A percentile compares a stretch with the other conserved stretches of the same genome.
phyloP scores from a whole-genome alignment of 129 eudicot species.

The Dittrichia graveolens region DNA sequence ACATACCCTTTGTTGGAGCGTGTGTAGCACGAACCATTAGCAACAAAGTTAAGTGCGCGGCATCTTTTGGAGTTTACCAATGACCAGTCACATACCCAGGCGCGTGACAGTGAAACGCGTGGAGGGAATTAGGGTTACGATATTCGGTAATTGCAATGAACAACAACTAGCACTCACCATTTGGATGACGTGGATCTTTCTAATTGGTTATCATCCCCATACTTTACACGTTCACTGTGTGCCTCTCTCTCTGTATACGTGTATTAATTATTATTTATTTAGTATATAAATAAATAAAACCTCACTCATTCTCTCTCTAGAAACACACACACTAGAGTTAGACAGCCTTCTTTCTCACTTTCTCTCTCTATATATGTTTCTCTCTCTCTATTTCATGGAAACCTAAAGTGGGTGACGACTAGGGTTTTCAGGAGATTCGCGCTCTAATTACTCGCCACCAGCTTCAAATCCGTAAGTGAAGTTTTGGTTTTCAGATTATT shows the following conservation, averaged over 20 bases:
- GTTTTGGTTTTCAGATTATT: slow-evolving; percentile 13
- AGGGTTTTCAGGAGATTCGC: slow-evolving; percentile 37
- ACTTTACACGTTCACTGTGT: slow-evolving; percentile 35
- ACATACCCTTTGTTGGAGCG: not conserved
- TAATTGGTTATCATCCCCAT: not conserved
- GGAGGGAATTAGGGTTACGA: slow-evolving; percentile 27
- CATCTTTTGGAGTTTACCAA: slow-evolving; percentile 31
- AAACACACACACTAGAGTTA: slow-evolving; percentile 2
- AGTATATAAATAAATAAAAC: slow-evolving; percentile 5
- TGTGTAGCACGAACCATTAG: not conserved
- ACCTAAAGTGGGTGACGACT: slow-evolving; percentile 38
- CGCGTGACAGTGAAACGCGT: slow-evolving; percentile 25
- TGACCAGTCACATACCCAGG: slow-evolving; percentile 29
- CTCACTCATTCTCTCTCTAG: slow-evolving; percentile 31
- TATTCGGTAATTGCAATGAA: slow-evolving; percentile 27
- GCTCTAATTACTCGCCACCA: slow-evolving; percentile 25
- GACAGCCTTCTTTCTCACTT: not conserved
- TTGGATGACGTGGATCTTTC: slow-evolving; percentile 11
- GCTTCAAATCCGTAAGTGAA: slow-evolving; percentile 36
- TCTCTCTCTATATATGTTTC: slow-evolving; percentile 29
- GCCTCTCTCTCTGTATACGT: slow-evolving; percentile 15
- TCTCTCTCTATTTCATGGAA: slow-evolving; percentile 36
- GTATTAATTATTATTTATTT: not conserved
- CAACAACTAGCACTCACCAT: slow-evolving; percentile 29
- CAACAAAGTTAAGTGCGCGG: slow-evolving; percentile 20